Percentiles rank a stretch among this genome's conserved stretches.
Evolutionary conservation across 352 stramenopile species (phyloP).

Genomic region (Phytophthora pluvialis): DNA sequence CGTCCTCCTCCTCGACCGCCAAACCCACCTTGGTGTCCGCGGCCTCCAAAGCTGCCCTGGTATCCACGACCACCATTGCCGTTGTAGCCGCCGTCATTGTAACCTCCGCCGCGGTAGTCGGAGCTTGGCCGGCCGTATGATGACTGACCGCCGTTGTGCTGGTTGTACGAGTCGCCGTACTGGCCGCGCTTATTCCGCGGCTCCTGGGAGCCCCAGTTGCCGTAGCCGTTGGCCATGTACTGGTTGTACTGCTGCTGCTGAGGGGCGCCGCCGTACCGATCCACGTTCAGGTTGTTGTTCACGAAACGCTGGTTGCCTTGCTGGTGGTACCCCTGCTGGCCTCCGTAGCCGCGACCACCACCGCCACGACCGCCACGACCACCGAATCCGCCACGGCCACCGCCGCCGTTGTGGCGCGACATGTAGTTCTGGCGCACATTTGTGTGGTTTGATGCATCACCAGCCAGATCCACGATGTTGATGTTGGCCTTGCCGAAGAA

Average conservation of each 20-base stretch:
- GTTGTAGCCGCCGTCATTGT: conserved; percentile 31
- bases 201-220: conserved; percentile 83
- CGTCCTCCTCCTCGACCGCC: conserved; percentile 37
- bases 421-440: conserved; percentile 68
- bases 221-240: conserved; percentile 75
- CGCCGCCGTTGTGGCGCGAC: conserved; percentile 42
- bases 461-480: conserved; percentile 85
- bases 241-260: conserved; percentile 73
- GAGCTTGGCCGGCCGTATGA: conserved; percentile 42
- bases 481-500: conserved; percentile 88
- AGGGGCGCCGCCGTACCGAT: conserved; percentile 48
- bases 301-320: conserved; percentile 44
- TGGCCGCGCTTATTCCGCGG: conserved; percentile 77
- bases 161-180: conserved; percentile 46
- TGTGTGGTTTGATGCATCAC: conserved; percentile 50
- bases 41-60: conserved; percentile 26
- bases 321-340: conserved; percentile 36
- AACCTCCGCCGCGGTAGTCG: conserved; percentile 41
- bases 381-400: conserved; percentile 37
- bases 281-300: conserved; percentile 72
- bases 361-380: conserved; percentile 33
- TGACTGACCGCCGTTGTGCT: conserved; percentile 33
- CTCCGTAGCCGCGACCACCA: conserved; percentile 35
- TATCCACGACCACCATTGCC: conserved; percentile 35
- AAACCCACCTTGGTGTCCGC: conserved; percentile 43